Evolutionary conservation across 345 rosid species (phyloP).

Genomic region (Eutrema yunnanense): DNA sequence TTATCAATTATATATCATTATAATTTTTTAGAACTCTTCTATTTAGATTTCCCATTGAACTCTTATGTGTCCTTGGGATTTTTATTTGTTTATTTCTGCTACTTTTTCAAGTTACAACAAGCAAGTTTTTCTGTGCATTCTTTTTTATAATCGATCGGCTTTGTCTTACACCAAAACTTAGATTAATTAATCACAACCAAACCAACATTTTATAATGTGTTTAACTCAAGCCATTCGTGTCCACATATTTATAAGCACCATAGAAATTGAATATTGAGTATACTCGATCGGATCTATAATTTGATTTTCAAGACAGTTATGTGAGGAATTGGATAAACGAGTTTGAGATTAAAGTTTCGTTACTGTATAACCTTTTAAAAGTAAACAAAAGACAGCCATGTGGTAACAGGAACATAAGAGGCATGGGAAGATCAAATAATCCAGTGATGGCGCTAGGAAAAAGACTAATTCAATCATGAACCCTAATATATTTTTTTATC

Average conservation of each 20-base stretch:
- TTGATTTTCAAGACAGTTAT: background rate
- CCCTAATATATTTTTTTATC: background rate
- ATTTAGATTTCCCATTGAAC: no score
- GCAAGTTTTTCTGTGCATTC: background rate
- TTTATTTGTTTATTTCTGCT: background rate
- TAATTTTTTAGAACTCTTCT: no score
- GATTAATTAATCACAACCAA: background rate
- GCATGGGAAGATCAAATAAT: conserved; percentile 30
- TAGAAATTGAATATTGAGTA: background rate
- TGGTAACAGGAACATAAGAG: conserved; percentile 11
- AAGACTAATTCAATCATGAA: conserved; percentile 17
- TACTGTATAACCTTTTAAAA: background rate
- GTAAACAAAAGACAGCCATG: conserved; percentile 19
- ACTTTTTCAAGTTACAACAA: background rate
- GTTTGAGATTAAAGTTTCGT: background rate
- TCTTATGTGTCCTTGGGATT: conserved; percentile 1
- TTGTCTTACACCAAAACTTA: background rate
- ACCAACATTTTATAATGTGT: background rate
- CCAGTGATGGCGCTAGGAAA: conserved; percentile 25
- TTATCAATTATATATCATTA: no score
- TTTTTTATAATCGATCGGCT: background rate
- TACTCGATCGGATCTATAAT: background rate
- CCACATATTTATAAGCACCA: background rate
- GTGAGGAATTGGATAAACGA: background rate
- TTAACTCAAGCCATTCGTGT: background rate